Percentiles rank a stretch among this genome's conserved stretches.
Conservation (phyloP, 495 filamentous ascomycete species). For the Entonaema liquescens region DNA sequence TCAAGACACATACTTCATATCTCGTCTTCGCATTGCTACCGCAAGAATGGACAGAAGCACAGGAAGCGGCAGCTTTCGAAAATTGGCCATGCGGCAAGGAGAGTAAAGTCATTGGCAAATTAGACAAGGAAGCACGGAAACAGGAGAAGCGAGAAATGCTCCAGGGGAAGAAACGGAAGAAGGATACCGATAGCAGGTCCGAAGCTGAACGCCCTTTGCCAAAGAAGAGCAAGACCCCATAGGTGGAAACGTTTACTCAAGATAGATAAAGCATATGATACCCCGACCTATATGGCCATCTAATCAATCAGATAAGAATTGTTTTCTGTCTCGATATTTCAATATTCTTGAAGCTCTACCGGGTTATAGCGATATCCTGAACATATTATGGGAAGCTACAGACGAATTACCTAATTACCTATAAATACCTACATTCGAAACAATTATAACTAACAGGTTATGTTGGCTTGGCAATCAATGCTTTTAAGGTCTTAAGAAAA, state of each 20-base stretch:
- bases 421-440: conserved; percentile 10
- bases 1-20: conserved; percentile 96
- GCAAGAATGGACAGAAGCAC: conserved; percentile 80
- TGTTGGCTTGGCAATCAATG: conserved; percentile 18
- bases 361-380: background rate
- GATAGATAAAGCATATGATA: conserved; percentile 27
- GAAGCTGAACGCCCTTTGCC: conserved; percentile 18
- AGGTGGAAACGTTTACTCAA: background rate
- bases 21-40: conserved; percentile 93
- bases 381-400: too few species aligned
- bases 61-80: conserved; percentile 73
- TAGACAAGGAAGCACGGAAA: conserved; percentile 61
- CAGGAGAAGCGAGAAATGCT: conserved; percentile 57
- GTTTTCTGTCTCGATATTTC: background rate
- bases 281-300: conserved; percentile 31
- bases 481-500: conserved; percentile 11
- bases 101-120: conserved; percentile 57
- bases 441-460: conserved; percentile 5
- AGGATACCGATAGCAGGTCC: conserved; percentile 20
- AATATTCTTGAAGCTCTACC: background rate
- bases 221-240: conserved; percentile 42
- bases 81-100: conserved; percentile 65
- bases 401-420: too few species aligned
- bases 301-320: background rate
- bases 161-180: conserved; percentile 44